Percentiles rank a stretch among this genome's conserved stretches.
Evolutionary conservation across 1,284 basidiomycete genomes (phyloP).

Genomic region (Lentinula novae-zelandiae): DNA sequence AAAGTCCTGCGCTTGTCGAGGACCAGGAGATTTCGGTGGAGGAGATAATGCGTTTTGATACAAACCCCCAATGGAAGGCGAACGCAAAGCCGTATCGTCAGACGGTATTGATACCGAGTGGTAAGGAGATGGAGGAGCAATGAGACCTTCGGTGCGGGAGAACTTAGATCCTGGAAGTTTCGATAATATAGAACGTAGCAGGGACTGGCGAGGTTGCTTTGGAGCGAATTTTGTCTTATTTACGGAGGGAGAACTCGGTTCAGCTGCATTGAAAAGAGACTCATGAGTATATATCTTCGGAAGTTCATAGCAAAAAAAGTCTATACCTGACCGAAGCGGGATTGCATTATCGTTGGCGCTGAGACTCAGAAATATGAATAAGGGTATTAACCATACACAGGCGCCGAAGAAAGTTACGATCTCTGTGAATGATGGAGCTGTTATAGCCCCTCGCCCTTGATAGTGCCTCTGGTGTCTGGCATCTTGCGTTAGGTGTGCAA

Average conservation of each 20-base stretch:
- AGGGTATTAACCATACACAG: conserved; percentile 89
- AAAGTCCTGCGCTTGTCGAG: neutral
- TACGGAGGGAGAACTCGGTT: conserved; percentile 33
- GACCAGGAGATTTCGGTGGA: conserved; percentile 6
- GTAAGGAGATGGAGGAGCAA: conserved; percentile 50
- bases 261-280: conserved; percentile 22
- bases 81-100: conserved; percentile 5
- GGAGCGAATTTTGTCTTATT: conserved; percentile 22
- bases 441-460: conserved; percentile 28
- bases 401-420: conserved; percentile 91
- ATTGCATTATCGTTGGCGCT: conserved; percentile 95
- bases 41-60: conserved; percentile 7
- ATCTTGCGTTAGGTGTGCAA: conserved; percentile 65
- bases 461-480: conserved; percentile 43
- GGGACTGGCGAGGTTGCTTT: conserved; percentile 40
- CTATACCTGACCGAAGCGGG: conserved; percentile 49
- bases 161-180: conserved; percentile 34
- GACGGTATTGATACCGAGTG: conserved; percentile 6
- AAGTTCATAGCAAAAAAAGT: conserved; percentile 7
- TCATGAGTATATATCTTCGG: neutral
- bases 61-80: conserved; percentile 3
- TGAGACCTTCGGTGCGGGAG: conserved; percentile 51
- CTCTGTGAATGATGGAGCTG: conserved; percentile 74
- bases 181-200: conserved; percentile 63
- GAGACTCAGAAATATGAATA: conserved; percentile 90